Base-by-base conservation (phyloP, 352 stramenopile genomes). In the Globisporangium recalcitrans region DNA sequence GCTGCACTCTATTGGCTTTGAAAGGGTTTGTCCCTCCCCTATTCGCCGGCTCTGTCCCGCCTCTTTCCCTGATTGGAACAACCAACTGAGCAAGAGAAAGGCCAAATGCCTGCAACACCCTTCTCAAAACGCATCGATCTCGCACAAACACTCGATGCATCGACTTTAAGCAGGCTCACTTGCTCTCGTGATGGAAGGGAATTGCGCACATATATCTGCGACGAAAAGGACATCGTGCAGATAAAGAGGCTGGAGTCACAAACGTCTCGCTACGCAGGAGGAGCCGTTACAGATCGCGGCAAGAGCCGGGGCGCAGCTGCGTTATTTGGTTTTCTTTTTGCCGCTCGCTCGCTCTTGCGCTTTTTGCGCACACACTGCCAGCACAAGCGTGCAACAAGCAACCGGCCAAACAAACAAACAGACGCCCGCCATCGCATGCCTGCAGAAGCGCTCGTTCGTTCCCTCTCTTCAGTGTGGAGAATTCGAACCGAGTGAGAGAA, bases 401-500 rank as follows among this genome's bases (percentile, higher is more conserved):
- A 26, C 46, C 7, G 8, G 42, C 46, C 7, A 21, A n/a, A 52
- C 21, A 26, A 27, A 11, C 19, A 48, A 48, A 9, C 40, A 29
- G 19, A 52, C 46, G 10, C 22, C 22, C 46, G 21, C 46, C 46
- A 32, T 52, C 46, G 24, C 46, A 52, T 52, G 46, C 10, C 22
- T 26, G 21, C 38, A 21, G 16, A n/a, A n/a, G 38, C 13, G 16
- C 38, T 46, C 9, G 13, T 16, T 40, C 5, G 14, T 7, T 42
- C 38, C 16, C 46, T 16, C 16, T 47, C 40, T 22, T 47, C 46
- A 52, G 21, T 52, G 46, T 32, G 46, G 46, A 52, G 46, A 52
- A 31, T 52, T 52, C 46, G 46, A 52, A 52, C 46, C 46, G 11
- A 52, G 46, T 4, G 46, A 26, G 46, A 52, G 46, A 49, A 49